Evolutionary conservation across 768 basidiomycete genomes (phyloP).

Genomic region (Mrakia gelida): DNA sequence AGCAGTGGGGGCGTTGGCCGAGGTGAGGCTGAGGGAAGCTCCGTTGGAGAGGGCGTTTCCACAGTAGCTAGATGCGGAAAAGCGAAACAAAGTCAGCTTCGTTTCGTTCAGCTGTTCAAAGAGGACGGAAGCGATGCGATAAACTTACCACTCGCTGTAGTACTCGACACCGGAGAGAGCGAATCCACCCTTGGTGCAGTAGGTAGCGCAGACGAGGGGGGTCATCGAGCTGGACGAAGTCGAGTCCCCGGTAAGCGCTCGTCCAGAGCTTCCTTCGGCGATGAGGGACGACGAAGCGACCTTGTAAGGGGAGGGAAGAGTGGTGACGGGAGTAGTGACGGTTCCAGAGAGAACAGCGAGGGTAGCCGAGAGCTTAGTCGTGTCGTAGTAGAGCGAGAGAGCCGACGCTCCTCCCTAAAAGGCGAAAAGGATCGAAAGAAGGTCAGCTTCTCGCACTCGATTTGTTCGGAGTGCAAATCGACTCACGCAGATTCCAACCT

Average conservation of each 20-base stretch:
- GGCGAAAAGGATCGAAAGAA: too few relatives aligned
- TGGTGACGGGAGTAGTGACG: too few relatives aligned
- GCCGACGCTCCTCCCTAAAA: too few relatives aligned
- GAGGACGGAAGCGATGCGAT: background rate
- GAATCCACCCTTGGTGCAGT: slow-evolving; percentile 36
- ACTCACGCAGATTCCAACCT: too few relatives aligned
- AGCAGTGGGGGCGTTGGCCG: slow-evolving; percentile 15
- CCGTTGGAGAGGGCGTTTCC: slow-evolving; percentile 56
- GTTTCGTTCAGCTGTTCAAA: too few relatives aligned
- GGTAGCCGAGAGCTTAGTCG: too few relatives aligned
- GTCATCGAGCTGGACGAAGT: slow-evolving; percentile 36
- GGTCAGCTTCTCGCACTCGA: too few relatives aligned
- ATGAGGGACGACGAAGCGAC: background rate
- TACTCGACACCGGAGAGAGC: slow-evolving; percentile 37
- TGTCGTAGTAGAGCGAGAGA: too few relatives aligned
- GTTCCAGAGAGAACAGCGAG: too few relatives aligned
- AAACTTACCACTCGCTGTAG: slow-evolving; percentile 7
- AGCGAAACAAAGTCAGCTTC: background rate
- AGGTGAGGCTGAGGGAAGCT: slow-evolving; percentile 32
- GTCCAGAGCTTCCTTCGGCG: slow-evolving; percentile 26
- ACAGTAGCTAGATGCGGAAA: slow-evolving; percentile 41
- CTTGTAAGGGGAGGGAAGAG: too few relatives aligned
- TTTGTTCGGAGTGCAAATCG: too few relatives aligned
- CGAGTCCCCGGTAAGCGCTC: slow-evolving; percentile 37
- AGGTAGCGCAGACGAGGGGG: slow-evolving; percentile 34